These are phyloP conservation scores for Geranium incanum DNA, from an alignment of 441 rosid genomes.

Conservation along the genomic window DNA sequence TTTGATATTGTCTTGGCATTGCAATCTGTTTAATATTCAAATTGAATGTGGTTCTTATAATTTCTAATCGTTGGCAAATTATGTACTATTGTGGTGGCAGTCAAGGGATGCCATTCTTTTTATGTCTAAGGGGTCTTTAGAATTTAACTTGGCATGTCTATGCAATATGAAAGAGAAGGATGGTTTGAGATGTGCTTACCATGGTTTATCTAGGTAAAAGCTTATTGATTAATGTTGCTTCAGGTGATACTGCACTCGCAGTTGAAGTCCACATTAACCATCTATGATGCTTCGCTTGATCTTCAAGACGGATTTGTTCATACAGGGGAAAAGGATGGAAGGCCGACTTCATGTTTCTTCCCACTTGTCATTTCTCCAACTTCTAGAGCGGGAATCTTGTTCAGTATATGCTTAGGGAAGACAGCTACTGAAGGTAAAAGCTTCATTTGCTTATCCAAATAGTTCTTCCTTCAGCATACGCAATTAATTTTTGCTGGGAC, in stretches of 20 bases:
- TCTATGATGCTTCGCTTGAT: constrained; percentile 89
- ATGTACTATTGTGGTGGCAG: background rate
- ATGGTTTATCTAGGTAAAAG: constrained; percentile 3
- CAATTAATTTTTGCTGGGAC: background rate
- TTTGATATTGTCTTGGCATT: background rate
- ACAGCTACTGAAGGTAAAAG: constrained; percentile 41
- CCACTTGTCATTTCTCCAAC: constrained; percentile 78
- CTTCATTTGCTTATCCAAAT: constrained; percentile 9
- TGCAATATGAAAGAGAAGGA: background rate
- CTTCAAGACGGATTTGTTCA: constrained; percentile 92
- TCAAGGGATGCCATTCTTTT: background rate
- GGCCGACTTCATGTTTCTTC: constrained; percentile 71
- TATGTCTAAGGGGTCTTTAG: background rate
- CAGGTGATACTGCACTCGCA: constrained; percentile 92
- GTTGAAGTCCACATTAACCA: constrained; percentile 78
- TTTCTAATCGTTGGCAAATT: background rate
- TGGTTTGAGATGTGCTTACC: background rate
- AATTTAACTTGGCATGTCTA: background rate
- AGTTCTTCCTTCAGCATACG: background rate
- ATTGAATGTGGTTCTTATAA: background rate
- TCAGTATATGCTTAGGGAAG: constrained; percentile 61
- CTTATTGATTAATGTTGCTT: constrained; percentile 15
- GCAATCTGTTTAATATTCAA: background rate
- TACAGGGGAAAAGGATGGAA: constrained; percentile 58
- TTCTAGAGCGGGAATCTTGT: constrained; percentile 73